These are phyloP conservation scores for Gamsiella multidivaricata DNA, from an alignment of 192 early-diverging fungal species.

Conservation along the genomic window DNA sequence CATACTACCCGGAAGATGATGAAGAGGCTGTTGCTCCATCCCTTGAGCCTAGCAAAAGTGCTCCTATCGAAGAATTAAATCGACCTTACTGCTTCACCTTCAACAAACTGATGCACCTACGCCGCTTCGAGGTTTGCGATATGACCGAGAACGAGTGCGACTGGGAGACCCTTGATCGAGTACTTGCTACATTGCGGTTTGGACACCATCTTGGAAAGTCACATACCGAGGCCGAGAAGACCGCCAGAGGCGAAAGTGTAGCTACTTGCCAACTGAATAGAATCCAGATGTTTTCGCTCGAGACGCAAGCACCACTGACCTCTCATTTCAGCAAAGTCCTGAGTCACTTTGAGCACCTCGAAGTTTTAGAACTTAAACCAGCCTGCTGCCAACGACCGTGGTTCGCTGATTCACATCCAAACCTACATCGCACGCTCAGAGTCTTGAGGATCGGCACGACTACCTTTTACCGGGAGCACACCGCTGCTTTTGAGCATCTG, in stretches of 20 bases:
- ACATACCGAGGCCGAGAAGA: background rate
- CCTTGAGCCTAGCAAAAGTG: too few species aligned
- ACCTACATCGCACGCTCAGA: constrained; percentile 6
- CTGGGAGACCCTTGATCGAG: constrained; percentile 27
- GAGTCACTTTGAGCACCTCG: constrained; percentile 9
- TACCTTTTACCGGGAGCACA: background rate
- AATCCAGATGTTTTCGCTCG: constrained; percentile 11
- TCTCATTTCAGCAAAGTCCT: background rate
- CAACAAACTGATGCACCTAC: constrained; percentile 23
- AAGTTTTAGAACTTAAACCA: constrained; percentile 16
- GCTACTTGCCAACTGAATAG: background rate
- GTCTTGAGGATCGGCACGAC: constrained; percentile 6
- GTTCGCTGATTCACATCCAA: constrained; percentile 6
- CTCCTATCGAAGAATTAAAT: background rate
- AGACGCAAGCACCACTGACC: background rate
- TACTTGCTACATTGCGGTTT: constrained; percentile 9
- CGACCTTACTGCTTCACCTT: constrained; percentile 27
- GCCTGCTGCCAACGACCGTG: background rate
- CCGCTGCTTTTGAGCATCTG: background rate
- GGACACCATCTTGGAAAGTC: background rate
- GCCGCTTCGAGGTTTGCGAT: constrained; percentile 13
- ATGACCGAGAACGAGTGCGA: constrained; percentile 16
- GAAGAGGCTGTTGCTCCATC: too few species aligned
- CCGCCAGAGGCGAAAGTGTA: too few species aligned
- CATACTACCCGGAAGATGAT: too few species aligned